These are phyloP conservation scores for Scortechinia acanthostroma DNA, from an alignment of 2,329 filamentous ascomycete species.

Conservation along the genomic window DNA sequence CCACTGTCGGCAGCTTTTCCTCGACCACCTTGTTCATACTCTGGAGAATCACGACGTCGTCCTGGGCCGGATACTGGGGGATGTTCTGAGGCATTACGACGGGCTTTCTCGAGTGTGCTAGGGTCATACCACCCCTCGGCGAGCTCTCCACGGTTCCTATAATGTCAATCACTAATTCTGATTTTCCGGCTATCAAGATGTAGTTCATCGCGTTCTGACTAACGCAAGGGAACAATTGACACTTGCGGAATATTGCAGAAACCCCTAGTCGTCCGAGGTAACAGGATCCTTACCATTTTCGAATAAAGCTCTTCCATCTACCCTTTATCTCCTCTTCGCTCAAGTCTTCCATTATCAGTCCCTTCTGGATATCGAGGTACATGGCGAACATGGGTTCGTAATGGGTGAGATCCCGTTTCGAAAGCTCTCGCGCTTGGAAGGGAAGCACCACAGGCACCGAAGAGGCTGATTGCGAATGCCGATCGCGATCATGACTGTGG, in stretches of 20 bases:
- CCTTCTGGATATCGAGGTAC: slow-evolving; percentile 85
- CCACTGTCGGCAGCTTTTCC: too few species aligned
- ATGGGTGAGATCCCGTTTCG: neutral
- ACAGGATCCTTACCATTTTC: slow-evolving; percentile 65
- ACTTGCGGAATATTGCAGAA: slow-evolving; percentile 1
- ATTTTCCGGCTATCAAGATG: too few species aligned
- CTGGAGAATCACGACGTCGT: slow-evolving; percentile 3
- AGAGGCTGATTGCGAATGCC: too few species aligned
- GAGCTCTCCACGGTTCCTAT: slow-evolving; percentile 76
- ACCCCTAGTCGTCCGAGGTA: slow-evolving; percentile 1
- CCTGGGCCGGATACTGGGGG: slow-evolving; percentile 6
- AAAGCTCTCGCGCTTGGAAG: neutral
- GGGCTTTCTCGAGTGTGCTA: slow-evolving; percentile 43
- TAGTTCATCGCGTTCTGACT: neutral
- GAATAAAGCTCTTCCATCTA: slow-evolving; percentile 87
- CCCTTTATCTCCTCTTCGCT: slow-evolving; percentile 71
- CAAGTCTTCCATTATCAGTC: slow-evolving; percentile 60
- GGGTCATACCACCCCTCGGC: slow-evolving; percentile 92
- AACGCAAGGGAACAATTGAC: neutral
- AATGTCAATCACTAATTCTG: too few species aligned
- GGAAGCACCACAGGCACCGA: neutral
- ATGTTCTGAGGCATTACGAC: slow-evolving; percentile 13
- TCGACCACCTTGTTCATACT: slow-evolving; percentile 5
- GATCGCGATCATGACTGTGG: too few species aligned
- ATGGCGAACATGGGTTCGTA: neutral